A percentile compares a stretch with the other conserved stretches of the same genome.
These are phyloP conservation scores for Fusarium sp. DNA, from an alignment of 2,329 filamentous ascomycete species.

Conservation along the genomic window DNA sequence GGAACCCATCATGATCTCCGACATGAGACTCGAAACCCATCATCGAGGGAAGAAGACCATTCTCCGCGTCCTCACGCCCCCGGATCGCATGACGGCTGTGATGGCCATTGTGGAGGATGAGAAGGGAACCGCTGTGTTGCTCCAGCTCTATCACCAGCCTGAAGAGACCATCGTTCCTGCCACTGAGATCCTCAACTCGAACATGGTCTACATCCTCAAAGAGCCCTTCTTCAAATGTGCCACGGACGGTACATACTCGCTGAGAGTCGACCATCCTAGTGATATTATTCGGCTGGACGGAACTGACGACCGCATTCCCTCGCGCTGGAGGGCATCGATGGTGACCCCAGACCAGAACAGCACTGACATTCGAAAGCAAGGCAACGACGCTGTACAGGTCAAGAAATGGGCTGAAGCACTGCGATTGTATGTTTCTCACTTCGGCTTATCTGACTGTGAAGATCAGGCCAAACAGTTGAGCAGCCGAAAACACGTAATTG, in stretches of 20 bases:
- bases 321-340: constrained; percentile 48
- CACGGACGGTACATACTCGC: constrained; percentile 53
- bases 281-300: constrained; percentile 57
- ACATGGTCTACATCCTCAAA: constrained; percentile 57
- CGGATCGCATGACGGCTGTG: constrained; percentile 32
- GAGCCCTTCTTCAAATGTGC: constrained; percentile 64
- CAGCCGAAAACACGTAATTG: not conserved
- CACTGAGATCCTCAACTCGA: constrained; percentile 50
- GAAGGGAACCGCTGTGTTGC: constrained; percentile 45
- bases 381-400: constrained; percentile 50
- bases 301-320: constrained; percentile 55
- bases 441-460: not conserved
- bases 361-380: constrained; percentile 30
- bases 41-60: constrained; percentile 33
- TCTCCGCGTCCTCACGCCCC: constrained; percentile 38
- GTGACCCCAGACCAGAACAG: not conserved
- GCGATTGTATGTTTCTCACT: constrained; percentile 45
- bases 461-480: not conserved
- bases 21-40: constrained; percentile 31
- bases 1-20: not conserved
- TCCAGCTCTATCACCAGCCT: constrained; percentile 58
- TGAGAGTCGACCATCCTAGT: constrained; percentile 65
- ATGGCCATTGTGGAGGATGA: constrained; percentile 56
- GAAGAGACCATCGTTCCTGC: constrained; percentile 50
- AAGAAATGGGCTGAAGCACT: constrained; percentile 48